Conservation (phyloP, 2,329 filamentous ascomycete species). For the Talaromyces sp. region DNA sequence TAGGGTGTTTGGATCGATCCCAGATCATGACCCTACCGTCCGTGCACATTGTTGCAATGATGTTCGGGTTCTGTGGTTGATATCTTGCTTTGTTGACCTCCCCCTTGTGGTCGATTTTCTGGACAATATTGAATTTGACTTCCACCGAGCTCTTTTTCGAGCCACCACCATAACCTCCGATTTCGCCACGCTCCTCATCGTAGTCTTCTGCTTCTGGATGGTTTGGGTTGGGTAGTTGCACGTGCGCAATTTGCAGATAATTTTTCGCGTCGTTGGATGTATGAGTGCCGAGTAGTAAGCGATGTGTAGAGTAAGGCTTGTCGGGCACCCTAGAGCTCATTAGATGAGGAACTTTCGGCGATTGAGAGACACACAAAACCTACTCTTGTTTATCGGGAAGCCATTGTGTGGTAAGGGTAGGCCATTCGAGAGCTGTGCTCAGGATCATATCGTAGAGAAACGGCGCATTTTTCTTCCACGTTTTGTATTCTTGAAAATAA, state of each 20-base stretch:
- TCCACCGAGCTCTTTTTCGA: conserved; percentile 62
- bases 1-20: conserved; percentile 89
- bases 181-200: conserved; percentile 85
- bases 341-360: conserved; percentile 1
- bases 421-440: conserved; percentile 93
- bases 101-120: conserved; percentile 92
- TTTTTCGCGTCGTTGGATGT: conserved; percentile 81
- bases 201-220: conserved; percentile 72
- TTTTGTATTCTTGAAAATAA: conserved; percentile 76
- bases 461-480: conserved; percentile 99
- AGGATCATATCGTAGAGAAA: conserved; percentile 98
- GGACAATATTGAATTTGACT: conserved; percentile 85
- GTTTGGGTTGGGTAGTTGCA: conserved; percentile 80
- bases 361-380: conserved; percentile 19
- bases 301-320: conserved; percentile 81
- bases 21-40: conserved; percentile 88
- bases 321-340: conserved; percentile 57
- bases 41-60: conserved; percentile 88
- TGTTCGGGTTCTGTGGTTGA: conserved; percentile 93
- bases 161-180: conserved; percentile 79
- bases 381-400: conserved; percentile 86
- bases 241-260: conserved; percentile 89
- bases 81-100: conserved; percentile 99
- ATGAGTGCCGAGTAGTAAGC: conserved; percentile 88
- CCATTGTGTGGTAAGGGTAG: conserved; percentile 96